Conservation (phyloP, 768 basidiomycete genomes). For the Hericium coralloides region DNA sequence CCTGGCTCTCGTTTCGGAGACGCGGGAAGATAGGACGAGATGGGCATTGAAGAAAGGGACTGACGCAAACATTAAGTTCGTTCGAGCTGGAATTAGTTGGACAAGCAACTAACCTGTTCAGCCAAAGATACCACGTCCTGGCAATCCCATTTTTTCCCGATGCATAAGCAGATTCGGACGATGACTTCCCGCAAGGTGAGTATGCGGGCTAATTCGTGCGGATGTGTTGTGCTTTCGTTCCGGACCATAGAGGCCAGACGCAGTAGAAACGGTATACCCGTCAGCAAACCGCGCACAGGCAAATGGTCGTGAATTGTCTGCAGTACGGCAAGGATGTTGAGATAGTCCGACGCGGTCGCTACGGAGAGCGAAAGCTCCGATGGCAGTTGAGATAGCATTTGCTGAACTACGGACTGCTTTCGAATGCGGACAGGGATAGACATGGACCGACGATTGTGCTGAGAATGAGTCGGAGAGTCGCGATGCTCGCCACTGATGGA, state of each 20-base stretch:
- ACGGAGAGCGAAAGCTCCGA: slow-evolving; percentile 32
- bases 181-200: slow-evolving; percentile 55
- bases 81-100: background rate
- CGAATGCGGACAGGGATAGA: slow-evolving; percentile 40
- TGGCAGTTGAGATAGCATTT: slow-evolving; percentile 41
- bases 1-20: slow-evolving; percentile 1
- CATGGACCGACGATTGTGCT: slow-evolving; percentile 38
- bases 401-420: slow-evolving; percentile 47
- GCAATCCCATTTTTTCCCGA: slow-evolving; percentile 68
- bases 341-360: slow-evolving; percentile 69
- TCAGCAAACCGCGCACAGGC: slow-evolving; percentile 67
- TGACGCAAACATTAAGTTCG: background rate
- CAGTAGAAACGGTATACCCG: slow-evolving; percentile 82
- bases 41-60: slow-evolving; percentile 7
- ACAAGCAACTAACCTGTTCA: slow-evolving; percentile 38
- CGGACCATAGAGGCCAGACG: slow-evolving; percentile 46
- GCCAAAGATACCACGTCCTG: slow-evolving; percentile 42
- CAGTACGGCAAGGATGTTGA: slow-evolving; percentile 60
- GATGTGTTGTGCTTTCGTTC: slow-evolving; percentile 27
- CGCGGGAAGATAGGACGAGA: slow-evolving; percentile 4
- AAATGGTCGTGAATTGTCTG: slow-evolving; percentile 57
- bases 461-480: slow-evolving; percentile 24
- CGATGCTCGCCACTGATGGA: slow-evolving; percentile 23
- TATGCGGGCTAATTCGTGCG: slow-evolving; percentile 27
- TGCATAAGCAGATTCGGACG: slow-evolving; percentile 51